phyloP scores from a whole-genome alignment of 2,329 filamentous ascomycete species.

The Aspergillus persii region DNA sequence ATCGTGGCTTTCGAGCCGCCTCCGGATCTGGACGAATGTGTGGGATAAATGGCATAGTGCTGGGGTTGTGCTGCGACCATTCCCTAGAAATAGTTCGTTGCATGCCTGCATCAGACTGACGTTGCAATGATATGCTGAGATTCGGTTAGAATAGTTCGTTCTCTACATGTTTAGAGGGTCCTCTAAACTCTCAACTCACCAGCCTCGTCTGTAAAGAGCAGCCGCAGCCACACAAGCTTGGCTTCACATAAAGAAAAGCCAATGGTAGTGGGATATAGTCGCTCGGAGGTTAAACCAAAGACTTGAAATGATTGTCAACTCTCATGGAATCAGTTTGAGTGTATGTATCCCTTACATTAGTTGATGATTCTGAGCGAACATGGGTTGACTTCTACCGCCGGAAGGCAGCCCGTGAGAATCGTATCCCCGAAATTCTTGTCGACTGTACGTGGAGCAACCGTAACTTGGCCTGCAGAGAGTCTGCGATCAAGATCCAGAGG shows the following conservation, averaged over 20 bases:
- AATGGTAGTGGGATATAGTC: slow-evolving; percentile 3
- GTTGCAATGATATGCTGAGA: slow-evolving; percentile 8
- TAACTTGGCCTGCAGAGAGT: not conserved
- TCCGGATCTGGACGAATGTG: slow-evolving; percentile 7
- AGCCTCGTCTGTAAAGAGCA: slow-evolving; percentile 6
- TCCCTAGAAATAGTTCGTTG: slow-evolving; percentile 8
- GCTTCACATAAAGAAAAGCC: slow-evolving; percentile 9
- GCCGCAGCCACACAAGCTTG: slow-evolving; percentile 7
- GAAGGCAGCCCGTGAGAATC: not conserved
- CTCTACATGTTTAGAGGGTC: not conserved
- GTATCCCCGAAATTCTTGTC: not conserved
- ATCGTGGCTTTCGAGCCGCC: slow-evolving; percentile 5
- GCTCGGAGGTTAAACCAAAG: not conserved
- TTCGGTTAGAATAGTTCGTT: not conserved
- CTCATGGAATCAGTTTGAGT: not conserved
- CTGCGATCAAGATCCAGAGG: not conserved
- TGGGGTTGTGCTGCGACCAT: slow-evolving; percentile 1
- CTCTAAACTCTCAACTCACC: not conserved
- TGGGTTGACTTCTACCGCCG: slow-evolving; percentile 2
- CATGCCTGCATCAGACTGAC: slow-evolving; percentile 12
- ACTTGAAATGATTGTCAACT: not conserved
- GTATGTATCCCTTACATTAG: slow-evolving; percentile 7
- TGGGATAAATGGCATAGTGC: slow-evolving; percentile 12
- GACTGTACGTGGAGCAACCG: not conserved
- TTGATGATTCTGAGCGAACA: slow-evolving; percentile 5